Conservation (phyloP, 495 filamentous ascomycete genomes). For the Hypoxylon trugodes region DNA sequence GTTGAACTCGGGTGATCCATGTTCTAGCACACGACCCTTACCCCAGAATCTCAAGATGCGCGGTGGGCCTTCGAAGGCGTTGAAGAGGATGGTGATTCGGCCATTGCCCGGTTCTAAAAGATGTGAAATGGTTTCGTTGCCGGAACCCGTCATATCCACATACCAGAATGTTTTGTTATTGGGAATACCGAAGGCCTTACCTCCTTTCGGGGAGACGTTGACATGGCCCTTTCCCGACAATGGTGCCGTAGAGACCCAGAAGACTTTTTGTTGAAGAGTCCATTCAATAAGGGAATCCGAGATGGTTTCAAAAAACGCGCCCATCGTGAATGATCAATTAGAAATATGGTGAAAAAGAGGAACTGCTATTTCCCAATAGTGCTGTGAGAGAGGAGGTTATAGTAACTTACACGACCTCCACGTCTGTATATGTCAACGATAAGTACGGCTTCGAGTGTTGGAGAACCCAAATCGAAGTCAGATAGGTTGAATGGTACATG, state of each 20-base stretch:
- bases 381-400: background rate
- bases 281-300: conserved; percentile 63
- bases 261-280: conserved; percentile 69
- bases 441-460: conserved; percentile 8
- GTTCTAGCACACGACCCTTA: conserved; percentile 70
- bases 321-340: conserved; percentile 58
- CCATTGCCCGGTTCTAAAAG: conserved; percentile 73
- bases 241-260: conserved; percentile 75
- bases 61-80: conserved; percentile 68
- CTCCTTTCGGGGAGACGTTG: conserved; percentile 77
- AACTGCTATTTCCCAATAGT: background rate
- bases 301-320: conserved; percentile 68
- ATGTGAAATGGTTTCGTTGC: conserved; percentile 76
- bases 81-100: conserved; percentile 76
- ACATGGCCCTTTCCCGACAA: conserved; percentile 61
- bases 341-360: background rate
- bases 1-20: conserved; percentile 56
- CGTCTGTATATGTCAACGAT: background rate
- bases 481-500: background rate
- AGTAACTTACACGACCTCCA: background rate
- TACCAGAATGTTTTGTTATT: conserved; percentile 69
- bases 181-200: conserved; percentile 67
- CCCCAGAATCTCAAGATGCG: conserved; percentile 78
- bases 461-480: background rate
- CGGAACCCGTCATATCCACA: conserved; percentile 74